phyloP scores from a whole-genome alignment of 2,329 filamentous ascomycete genomes.

The Pestalotiopsis sp. region DNA sequence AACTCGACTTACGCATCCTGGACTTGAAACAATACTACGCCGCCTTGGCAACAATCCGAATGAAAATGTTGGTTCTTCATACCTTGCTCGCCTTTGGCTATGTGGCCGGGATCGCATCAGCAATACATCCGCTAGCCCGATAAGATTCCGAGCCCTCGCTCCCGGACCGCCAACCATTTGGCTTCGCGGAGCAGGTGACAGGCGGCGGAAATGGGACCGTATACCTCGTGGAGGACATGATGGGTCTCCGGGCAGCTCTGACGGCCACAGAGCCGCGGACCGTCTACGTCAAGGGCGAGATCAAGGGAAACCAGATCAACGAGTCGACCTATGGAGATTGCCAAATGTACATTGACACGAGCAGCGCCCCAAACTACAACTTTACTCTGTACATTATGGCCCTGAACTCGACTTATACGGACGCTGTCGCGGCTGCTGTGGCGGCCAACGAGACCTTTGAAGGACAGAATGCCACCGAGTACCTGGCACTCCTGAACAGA shows the following conservation, averaged over 20 bases:
- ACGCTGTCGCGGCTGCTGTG: constrained; percentile 18
- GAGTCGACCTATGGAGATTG: constrained; percentile 18
- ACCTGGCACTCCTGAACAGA: constrained; percentile 18
- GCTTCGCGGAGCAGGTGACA: constrained; percentile 19
- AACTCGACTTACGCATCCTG: not conserved
- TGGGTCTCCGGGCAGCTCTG: constrained; percentile 19
- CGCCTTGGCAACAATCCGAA: not conserved
- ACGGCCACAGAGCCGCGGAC: constrained; percentile 18
- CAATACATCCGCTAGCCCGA: not conserved
- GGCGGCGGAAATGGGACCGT: constrained; percentile 20
- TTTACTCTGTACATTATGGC: constrained; percentile 24
- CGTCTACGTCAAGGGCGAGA: constrained; percentile 21
- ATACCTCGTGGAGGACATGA: constrained; percentile 22
- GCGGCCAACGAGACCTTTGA: constrained; percentile 17
- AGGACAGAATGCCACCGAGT: constrained; percentile 23
- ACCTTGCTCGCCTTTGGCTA: not conserved
- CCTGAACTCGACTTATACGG: constrained; percentile 21
- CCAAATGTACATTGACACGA: constrained; percentile 22
- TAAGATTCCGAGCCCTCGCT: constrained; percentile 6
- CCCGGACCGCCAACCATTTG: constrained; percentile 22
- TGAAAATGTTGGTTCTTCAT: not conserved
- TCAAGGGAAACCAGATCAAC: constrained; percentile 21
- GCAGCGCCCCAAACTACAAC: constrained; percentile 17
- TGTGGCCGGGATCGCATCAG: not conserved
- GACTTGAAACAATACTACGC: not conserved